Conservation (phyloP, 2,329 filamentous ascomycete species). For the Scorias spongiosa region DNA sequence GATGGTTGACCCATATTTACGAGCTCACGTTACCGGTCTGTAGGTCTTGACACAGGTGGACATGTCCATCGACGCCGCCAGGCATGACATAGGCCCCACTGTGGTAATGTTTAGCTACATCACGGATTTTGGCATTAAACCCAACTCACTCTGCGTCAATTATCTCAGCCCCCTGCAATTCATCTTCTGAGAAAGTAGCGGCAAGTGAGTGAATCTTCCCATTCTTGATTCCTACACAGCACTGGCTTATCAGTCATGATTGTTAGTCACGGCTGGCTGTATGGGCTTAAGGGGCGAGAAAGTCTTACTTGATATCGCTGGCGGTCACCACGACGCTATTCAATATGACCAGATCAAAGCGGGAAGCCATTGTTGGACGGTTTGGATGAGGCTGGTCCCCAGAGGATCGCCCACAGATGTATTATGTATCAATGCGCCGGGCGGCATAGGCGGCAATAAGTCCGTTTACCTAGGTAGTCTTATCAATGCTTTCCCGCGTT, state of each 20-base stretch:
- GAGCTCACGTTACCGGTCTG: conserved; percentile 17
- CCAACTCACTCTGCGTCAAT: background rate
- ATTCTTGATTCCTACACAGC: conserved; percentile 27
- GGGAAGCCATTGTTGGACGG: too few relatives aligned
- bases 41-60: conserved; percentile 31
- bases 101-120: conserved; percentile 29
- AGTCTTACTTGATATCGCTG: background rate
- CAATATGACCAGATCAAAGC: conserved; percentile 25
- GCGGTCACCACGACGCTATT: conserved; percentile 27
- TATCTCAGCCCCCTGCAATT: too few relatives aligned
- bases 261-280: conserved; percentile 31
- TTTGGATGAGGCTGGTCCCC: too few relatives aligned
- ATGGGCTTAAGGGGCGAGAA: conserved; percentile 17
- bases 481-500: too few relatives aligned
- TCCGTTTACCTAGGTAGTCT: too few relatives aligned
- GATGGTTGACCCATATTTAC: too few relatives aligned
- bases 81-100: conserved; percentile 31
- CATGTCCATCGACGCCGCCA: conserved; percentile 35
- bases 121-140: conserved; percentile 9
- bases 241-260: conserved; percentile 23
- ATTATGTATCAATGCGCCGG: too few relatives aligned
- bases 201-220: conserved; percentile 34
- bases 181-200: conserved; percentile 13
- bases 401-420: too few relatives aligned
- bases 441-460: too few relatives aligned